Base-by-base conservation (phyloP, 805 yeast species). In the Sugiyamaella qingdaonensis region DNA sequence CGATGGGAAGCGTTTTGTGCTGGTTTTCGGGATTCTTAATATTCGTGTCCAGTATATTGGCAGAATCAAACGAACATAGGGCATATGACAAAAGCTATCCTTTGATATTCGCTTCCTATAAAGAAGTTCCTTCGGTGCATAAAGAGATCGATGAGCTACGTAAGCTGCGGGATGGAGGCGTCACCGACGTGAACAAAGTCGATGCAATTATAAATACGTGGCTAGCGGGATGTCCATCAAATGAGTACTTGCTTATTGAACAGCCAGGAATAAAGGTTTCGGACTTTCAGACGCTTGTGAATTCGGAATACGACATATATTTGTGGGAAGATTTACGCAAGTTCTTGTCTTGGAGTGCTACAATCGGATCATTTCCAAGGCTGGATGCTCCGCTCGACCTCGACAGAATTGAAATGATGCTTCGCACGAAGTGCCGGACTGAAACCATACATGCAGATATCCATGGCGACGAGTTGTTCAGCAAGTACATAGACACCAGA, bases 401-500 rank as follows among this genome's bases (percentile, higher is more conserved):
- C 46, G 71, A 74, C 10, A 68, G 64, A 34, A 52, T 83, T 47
- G 77, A 74, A 43, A 61, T 66, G 13, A 69, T 69, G 43, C 67
- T 80, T 31, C 67, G 70, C 37, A 68, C 67, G 16, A 78, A 75
- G 24, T 84, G 88, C 64, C 69, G 73, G 32, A 80, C 84, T 0
- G 74, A 72, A 46, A 64, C 72, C 0, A 60, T 78, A 36, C 56
- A 59, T 24, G 66, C 74, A 4, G 67, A 68, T 2, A 71, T 71
- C 32, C 67, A 73, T 44, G 44, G 49, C 2, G 56, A 58, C 16
- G 54, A 55, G 9, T 54, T 53, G 32, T 31, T 59, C 32, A 61
- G 52, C 24, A 68, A 74, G 3, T 86, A 85, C 64, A 73, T 78
- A 36, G 95, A 88, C 62, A 71, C 80, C 0, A 69, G 78, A 18